Conservation (phyloP, 108 stramenopile species). For the Skeletonema marinoi region DNA sequence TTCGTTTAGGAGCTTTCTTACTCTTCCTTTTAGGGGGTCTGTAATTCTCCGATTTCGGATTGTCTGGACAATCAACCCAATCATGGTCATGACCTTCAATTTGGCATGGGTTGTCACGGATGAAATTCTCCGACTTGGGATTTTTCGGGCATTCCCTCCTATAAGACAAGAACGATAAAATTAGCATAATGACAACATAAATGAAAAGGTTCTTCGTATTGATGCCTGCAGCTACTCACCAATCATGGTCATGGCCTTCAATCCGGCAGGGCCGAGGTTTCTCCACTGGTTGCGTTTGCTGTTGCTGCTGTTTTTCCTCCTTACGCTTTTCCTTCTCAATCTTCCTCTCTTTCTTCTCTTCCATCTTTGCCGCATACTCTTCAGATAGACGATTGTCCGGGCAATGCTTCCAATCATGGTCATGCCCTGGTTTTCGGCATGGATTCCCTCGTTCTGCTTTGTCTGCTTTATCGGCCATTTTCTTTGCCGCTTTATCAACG, state of each 20-base stretch:
- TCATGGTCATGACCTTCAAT: conserved; percentile 39
- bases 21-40: background rate
- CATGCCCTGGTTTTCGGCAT: background rate
- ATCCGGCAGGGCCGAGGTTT: background rate
- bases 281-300: background rate
- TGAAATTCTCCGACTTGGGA: background rate
- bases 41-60: conserved; percentile 30
- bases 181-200: background rate
- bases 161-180: background rate
- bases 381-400: background rate
- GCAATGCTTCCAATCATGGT: conserved; percentile 1
- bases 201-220: background rate
- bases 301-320: background rate
- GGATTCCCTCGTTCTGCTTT: background rate
- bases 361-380: background rate
- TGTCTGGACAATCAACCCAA: conserved; percentile 32
- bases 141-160: conserved; percentile 3
- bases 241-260: conserved; percentile 1
- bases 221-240: background rate
- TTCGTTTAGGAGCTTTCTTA: background rate
- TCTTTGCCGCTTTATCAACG: background rate
- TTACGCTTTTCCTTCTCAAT: background rate
- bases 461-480: background rate
- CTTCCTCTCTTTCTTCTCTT: background rate
- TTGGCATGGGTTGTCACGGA: conserved; percentile 18